These are phyloP conservation scores for Phoma sp. DNA, from an alignment of 2,329 filamentous ascomycete genomes.

Conservation along the genomic window DNA sequence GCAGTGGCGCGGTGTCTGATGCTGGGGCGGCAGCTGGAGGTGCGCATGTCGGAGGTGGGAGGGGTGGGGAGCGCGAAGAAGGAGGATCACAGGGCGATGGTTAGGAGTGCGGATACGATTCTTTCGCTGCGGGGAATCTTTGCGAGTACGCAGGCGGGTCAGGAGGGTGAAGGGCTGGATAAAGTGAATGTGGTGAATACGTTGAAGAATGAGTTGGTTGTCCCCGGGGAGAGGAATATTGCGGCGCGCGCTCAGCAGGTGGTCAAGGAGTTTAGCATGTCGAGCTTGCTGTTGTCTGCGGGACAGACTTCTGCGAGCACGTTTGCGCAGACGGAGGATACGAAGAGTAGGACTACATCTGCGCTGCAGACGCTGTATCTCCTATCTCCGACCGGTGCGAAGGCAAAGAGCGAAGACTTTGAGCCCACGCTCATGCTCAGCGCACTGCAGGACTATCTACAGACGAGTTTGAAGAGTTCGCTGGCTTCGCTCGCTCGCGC, in stretches of 20 bases:
- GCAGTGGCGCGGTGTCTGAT: conserved; percentile 80
- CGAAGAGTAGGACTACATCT: conserved; percentile 74
- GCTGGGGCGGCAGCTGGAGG: conserved; percentile 84
- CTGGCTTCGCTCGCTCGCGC: conserved; percentile 77
- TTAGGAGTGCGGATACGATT: conserved; percentile 83
- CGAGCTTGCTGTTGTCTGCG: conserved; percentile 55
- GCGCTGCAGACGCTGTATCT: conserved; percentile 81
- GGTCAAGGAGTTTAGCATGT: conserved; percentile 83
- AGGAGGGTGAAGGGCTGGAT: conserved; percentile 80
- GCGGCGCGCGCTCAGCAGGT: conserved; percentile 77
- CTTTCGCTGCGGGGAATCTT: conserved; percentile 78
- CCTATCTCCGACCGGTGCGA: conserved; percentile 71
- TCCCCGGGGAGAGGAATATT: conserved; percentile 77
- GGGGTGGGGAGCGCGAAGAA: conserved; percentile 58
- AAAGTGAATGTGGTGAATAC: conserved; percentile 75
- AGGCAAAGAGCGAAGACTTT: conserved; percentile 58
- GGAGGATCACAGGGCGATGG: conserved; percentile 79
- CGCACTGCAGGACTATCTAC: conserved; percentile 81
- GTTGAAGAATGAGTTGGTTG: conserved; percentile 73
- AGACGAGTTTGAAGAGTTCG: conserved; percentile 80
- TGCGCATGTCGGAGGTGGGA: conserved; percentile 77
- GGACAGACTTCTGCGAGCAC: conserved; percentile 52
- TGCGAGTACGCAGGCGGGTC: conserved; percentile 69
- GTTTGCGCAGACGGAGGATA: conserved; percentile 73
- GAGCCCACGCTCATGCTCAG: conserved; percentile 76